Evolutionary conservation across 345 rosid species (phyloP).

Genomic region (Corchorus olitorius): DNA sequence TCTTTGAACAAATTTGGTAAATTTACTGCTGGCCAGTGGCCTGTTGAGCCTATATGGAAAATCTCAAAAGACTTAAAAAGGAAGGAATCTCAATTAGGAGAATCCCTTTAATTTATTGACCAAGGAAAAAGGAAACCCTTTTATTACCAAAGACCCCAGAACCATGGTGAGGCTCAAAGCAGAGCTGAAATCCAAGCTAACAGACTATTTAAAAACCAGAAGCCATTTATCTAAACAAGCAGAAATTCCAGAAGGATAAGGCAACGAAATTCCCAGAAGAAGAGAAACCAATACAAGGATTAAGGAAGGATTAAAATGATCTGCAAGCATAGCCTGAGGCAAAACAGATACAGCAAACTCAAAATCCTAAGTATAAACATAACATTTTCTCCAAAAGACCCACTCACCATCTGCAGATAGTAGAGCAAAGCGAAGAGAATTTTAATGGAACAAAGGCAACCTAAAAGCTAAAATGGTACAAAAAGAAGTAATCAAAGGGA

Average conservation of each 20-base stretch:
- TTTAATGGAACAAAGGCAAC: background rate
- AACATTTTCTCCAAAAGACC: background rate
- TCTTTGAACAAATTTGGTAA: background rate
- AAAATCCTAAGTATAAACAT: background rate
- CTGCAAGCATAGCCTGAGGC: background rate
- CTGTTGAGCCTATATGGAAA: background rate
- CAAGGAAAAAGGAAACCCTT: too few species aligned
- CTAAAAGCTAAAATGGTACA: background rate
- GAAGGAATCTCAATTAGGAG: background rate
- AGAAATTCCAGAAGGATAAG: slow-evolving; percentile 9
- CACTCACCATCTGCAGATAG: slow-evolving; percentile 5
- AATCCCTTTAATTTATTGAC: background rate
- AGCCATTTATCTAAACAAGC: background rate
- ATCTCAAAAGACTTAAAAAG: background rate
- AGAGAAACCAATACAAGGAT: background rate
- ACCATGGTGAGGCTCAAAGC: background rate
- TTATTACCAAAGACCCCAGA: too few species aligned
- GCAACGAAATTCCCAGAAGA: slow-evolving; percentile 12
- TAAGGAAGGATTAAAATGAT: background rate
- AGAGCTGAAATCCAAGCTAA: background rate
- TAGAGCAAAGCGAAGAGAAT: background rate
- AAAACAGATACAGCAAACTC: background rate
- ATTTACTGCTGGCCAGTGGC: background rate
- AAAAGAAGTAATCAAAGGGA: background rate
- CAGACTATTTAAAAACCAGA: background rate